Evolutionary conservation across 2,329 filamentous ascomycete genomes (phyloP).

Genomic region (Paraconiothyrium sp.): DNA sequence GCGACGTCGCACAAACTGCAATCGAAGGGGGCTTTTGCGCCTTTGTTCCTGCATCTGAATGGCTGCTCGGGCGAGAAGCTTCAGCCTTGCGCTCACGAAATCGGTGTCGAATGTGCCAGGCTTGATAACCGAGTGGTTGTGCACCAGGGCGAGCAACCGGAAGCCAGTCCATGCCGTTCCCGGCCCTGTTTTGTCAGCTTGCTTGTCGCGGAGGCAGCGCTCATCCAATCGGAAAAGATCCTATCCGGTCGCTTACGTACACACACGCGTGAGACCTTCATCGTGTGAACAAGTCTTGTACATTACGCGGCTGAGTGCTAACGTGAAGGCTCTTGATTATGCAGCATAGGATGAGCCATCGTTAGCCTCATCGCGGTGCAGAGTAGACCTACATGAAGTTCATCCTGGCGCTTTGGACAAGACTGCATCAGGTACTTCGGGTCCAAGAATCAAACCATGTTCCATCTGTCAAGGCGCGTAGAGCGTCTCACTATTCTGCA

Average conservation of each 20-base stretch:
- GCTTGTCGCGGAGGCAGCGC: neutral
- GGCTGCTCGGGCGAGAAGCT: neutral
- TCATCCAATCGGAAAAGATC: no score
- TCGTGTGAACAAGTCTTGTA: constrained; percentile 18
- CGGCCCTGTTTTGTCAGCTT: constrained; percentile 2
- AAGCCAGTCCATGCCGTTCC: neutral
- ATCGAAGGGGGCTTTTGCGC: neutral
- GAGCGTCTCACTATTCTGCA: no score
- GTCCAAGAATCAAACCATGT: neutral
- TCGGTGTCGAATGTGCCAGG: neutral
- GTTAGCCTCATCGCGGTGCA: constrained; percentile 17
- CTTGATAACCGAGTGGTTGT: neutral
- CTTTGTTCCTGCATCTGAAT: neutral
- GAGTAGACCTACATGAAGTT: constrained; percentile 27
- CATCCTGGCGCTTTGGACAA: constrained; percentile 31
- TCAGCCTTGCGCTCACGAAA: neutral
- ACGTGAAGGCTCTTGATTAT: neutral
- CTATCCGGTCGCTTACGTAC: no score
- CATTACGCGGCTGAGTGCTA: constrained; percentile 30
- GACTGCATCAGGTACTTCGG: constrained; percentile 25
- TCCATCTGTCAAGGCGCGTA: no score
- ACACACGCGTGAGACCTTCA: no score
- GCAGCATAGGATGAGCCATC: no score
- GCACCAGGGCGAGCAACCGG: neutral
- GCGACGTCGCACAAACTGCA: neutral